phyloP scores from a whole-genome alignment of 176 grass and related monocot species.

The Saccharum spontaneum region DNA sequence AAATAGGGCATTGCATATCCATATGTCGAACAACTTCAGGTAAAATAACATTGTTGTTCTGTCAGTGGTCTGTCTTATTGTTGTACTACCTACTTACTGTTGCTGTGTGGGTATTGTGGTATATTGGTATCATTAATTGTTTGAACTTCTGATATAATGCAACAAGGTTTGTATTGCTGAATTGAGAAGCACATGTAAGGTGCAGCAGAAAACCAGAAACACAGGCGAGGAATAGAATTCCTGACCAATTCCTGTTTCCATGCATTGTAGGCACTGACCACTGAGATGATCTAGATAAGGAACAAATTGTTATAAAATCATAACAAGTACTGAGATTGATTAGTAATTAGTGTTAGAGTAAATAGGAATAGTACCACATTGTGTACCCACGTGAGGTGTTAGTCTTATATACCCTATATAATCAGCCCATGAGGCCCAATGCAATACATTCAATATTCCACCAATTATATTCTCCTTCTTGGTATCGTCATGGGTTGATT shows the following conservation, averaged over 20 bases:
- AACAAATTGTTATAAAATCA: not conserved
- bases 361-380: too few species aligned
- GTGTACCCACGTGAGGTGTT: too few species aligned
- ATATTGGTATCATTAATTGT: not conserved
- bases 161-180: not conserved
- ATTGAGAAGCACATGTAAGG: not conserved
- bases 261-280: not conserved
- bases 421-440: too few species aligned
- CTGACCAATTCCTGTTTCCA: not conserved
- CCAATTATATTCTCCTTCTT: too few species aligned
- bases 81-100: conserved; percentile 3
- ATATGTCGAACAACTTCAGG: conserved; percentile 5
- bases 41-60: not conserved
- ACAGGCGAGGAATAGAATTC: not conserved
- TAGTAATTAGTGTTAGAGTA: not conserved
- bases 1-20: not conserved
- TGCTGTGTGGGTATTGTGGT: not conserved
- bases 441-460: too few species aligned
- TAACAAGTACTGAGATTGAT: not conserved
- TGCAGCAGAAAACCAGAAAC: not conserved
- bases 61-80: not conserved
- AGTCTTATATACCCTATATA: too few species aligned
- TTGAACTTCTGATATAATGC: not conserved
- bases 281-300: not conserved
- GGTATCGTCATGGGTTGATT: too few species aligned